Evolutionary conservation across 2,329 filamentous ascomycete genomes (phyloP), one percentile per base, ranked within the genome.

Genomic region (Incumbomyces lentus): DNA sequence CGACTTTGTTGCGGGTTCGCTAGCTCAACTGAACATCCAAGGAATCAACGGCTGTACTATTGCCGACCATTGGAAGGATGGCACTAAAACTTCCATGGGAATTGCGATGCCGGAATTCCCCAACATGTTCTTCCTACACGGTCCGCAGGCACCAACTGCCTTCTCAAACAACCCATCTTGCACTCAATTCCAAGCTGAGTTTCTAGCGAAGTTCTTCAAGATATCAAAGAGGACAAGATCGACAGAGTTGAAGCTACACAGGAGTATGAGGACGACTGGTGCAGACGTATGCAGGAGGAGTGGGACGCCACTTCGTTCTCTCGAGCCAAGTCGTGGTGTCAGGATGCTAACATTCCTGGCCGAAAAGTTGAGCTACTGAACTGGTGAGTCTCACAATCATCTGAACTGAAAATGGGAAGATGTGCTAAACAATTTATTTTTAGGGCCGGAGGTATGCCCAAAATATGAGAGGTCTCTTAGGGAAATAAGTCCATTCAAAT

Each of bases 121-220:
- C 0, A 75, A 75, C 43, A 63, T 74, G 59, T 72, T 74, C 60
- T 68, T 69, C 47, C 57, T 73, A 40, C 79, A 78, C 55, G 76
- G 76, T 0, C 64, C 69, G 1, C 76, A 81, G n/a, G 73, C 65
- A 0, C 76, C 76, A 0, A 78, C 74, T 0, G 67, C 74, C 0
- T 61, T 79, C 3, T 60, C 65, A 56, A 81, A 79, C 52, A 77
- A 76, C 0, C 77, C 78, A 0, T 68, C 70, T 0, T 69, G 65
- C 1, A 68, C 73, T 6, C 73, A 79, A 50, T 55, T 75, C 1
- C 77, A 81, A 53, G 76, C 74, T 2, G 63, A 73, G 0, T 80
- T 74, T 74, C 41, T 56, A 7, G 52, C 72, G 79, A 46, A 59
- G 43, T 37, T 59, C 33, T 73, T 81, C 45, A 60, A 65, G 68